phyloP scores from a whole-genome alignment of 2,329 filamentous ascomycete genomes.

The Fusarium avenaceum region DNA sequence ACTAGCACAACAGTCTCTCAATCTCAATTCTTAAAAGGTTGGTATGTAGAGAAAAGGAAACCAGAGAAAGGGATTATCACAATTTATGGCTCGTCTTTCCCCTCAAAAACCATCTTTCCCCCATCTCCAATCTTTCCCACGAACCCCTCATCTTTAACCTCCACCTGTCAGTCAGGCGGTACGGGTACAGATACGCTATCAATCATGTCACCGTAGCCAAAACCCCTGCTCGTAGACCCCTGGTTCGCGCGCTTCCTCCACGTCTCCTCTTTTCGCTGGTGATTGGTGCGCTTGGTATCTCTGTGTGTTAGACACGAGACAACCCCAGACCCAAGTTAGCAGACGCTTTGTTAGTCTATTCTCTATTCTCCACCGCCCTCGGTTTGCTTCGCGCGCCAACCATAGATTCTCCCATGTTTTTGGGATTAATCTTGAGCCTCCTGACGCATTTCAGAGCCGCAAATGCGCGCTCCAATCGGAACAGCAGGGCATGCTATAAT shows the following conservation, averaged over 20 bases:
- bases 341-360: too few relatives aligned
- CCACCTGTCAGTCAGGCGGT: slow-evolving; percentile 7
- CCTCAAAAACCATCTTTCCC: background rate
- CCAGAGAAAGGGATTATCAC: background rate
- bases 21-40: background rate
- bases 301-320: slow-evolving; percentile 32
- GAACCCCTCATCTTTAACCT: slow-evolving; percentile 8
- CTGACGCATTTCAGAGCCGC: slow-evolving; percentile 7
- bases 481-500: slow-evolving; percentile 2
- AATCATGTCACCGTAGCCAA: background rate
- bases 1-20: too few relatives aligned
- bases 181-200: background rate
- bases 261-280: background rate
- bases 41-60: background rate
- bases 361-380: background rate
- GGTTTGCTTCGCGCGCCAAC: slow-evolving; percentile 22
- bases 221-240: slow-evolving; percentile 1
- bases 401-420: background rate
- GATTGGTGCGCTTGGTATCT: slow-evolving; percentile 16
- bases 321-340: slow-evolving; percentile 6
- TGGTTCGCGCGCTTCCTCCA: slow-evolving; percentile 17
- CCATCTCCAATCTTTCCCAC: slow-evolving; percentile 9
- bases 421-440: background rate
- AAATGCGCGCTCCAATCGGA: slow-evolving; percentile 31
- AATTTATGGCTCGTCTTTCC: slow-evolving; percentile 12